phyloP scores from a whole-genome alignment of 768 basidiomycete genomes.

The Termitomyces sp. region DNA sequence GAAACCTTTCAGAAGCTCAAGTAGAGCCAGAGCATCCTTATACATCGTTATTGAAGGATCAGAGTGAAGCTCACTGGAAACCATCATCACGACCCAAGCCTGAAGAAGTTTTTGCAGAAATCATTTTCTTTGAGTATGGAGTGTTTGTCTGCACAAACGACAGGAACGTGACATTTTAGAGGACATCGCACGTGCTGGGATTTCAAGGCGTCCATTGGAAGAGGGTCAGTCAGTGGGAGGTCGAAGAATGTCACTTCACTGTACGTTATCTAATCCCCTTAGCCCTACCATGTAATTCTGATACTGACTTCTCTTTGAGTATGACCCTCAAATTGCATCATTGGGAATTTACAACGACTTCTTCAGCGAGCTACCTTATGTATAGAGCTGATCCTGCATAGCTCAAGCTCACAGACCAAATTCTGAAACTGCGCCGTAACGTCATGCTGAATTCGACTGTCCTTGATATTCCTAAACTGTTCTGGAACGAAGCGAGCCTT shows the following conservation, averaged over 20 bases:
- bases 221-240: constrained; percentile 81
- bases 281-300: not conserved
- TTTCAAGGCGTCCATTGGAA: constrained; percentile 52
- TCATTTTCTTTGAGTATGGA: constrained; percentile 80
- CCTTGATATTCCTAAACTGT: constrained; percentile 87
- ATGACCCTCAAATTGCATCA: constrained; percentile 77
- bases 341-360: constrained; percentile 96
- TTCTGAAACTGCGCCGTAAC: constrained; percentile 86
- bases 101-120: constrained; percentile 62
- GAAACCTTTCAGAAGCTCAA: constrained; percentile 6
- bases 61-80: constrained; percentile 1
- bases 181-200: constrained; percentile 71
- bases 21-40: constrained; percentile 4
- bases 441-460: constrained; percentile 77
- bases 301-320: too few species aligned
- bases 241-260: constrained; percentile 88
- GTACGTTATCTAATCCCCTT: constrained; percentile 35
- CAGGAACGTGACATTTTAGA: constrained; percentile 83
- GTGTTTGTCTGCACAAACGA: constrained; percentile 82
- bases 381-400: constrained; percentile 22
- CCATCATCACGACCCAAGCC: constrained; percentile 11
- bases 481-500: constrained; percentile 91
- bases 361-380: constrained; percentile 58
- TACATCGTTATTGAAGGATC: constrained; percentile 3
- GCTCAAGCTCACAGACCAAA: constrained; percentile 80